A percentile compares a stretch with the other conserved stretches of the same genome.
Evolutionary conservation across 441 rosid genomes (phyloP).

Genomic region (Euphorbia neoarborescens): DNA sequence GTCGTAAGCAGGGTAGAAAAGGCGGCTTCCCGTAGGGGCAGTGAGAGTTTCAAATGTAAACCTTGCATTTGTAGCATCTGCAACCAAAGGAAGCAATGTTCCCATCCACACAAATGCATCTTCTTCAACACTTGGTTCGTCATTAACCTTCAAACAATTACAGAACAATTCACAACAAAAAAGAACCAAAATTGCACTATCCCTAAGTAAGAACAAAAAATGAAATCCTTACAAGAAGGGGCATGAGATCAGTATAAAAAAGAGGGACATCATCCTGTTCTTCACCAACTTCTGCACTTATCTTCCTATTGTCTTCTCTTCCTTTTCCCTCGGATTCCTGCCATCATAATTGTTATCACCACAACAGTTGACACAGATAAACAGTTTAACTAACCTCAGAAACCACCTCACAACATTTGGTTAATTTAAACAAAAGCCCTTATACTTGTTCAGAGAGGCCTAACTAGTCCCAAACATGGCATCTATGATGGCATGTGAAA

Average conservation of each 20-base stretch:
- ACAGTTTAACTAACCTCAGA: too few relatives aligned
- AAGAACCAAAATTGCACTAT: not conserved
- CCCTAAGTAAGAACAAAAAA: not conserved
- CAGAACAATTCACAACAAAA: not conserved
- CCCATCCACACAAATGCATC: constrained; percentile 82
- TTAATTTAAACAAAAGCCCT: too few relatives aligned
- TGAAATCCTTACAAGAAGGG: constrained; percentile 63
- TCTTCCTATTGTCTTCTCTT: constrained; percentile 46
- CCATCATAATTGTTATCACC: not conserved
- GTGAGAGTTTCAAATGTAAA: constrained; percentile 83
- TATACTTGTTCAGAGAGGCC: too few relatives aligned
- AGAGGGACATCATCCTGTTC: constrained; percentile 70
- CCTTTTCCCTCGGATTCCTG: constrained; percentile 58
- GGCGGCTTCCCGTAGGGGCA: constrained; percentile 54
- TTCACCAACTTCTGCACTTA: constrained; percentile 22
- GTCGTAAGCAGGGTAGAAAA: constrained; percentile 78
- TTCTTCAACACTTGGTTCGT: constrained; percentile 65
- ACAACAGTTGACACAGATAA: too few relatives aligned
- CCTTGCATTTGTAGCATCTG: constrained; percentile 63
- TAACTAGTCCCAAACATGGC: too few relatives aligned
- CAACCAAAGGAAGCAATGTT: constrained; percentile 57
- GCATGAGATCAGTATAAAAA: constrained; percentile 85
- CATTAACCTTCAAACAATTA: constrained; percentile 45
- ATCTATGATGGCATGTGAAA: too few relatives aligned
- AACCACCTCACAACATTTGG: too few relatives aligned